Conservation (phyloP, 2,329 filamentous ascomycete species). For the Ramularia endophylla region DNA sequence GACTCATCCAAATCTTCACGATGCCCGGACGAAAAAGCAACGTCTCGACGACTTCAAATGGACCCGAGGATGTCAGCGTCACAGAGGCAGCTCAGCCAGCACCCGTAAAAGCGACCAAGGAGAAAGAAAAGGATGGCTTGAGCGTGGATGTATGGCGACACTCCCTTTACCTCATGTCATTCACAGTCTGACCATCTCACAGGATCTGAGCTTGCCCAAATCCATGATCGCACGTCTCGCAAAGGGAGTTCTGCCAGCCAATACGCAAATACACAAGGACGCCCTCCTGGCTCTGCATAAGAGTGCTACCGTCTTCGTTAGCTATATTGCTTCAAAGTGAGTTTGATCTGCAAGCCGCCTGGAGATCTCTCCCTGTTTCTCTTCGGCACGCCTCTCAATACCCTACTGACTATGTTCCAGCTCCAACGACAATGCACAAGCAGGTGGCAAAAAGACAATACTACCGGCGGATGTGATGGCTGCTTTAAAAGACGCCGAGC, state of each 20-base stretch:
- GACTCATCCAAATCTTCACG: no score
- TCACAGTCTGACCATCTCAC: not conserved
- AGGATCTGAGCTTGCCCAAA: conserved; percentile 55
- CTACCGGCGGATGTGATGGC: conserved; percentile 69
- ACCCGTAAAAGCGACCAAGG: conserved; percentile 13
- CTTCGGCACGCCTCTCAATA: not conserved
- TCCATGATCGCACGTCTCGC: conserved; percentile 75
- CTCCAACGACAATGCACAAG: conserved; percentile 64
- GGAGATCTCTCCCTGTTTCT: not conserved
- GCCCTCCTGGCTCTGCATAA: conserved; percentile 74
- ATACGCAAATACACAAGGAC: conserved; percentile 79
- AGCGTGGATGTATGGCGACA: conserved; percentile 38
- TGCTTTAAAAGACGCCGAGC: conserved; percentile 71
- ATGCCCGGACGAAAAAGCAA: conserved; percentile 48
- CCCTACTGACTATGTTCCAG: conserved; percentile 37
- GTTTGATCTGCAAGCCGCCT: conserved; percentile 32
- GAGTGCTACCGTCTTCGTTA: conserved; percentile 78
- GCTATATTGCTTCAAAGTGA: conserved; percentile 69
- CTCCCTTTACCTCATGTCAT: not conserved
- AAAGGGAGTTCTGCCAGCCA: conserved; percentile 72
- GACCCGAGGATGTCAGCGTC: conserved; percentile 32
- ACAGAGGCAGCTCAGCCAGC: conserved; percentile 19
- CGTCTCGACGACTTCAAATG: conserved; percentile 35
- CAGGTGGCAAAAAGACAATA: conserved; percentile 70
- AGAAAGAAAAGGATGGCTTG: conserved; percentile 34